Evolutionary conservation across 768 basidiomycete species (phyloP).

Genomic region (Pholiota conissans): DNA sequence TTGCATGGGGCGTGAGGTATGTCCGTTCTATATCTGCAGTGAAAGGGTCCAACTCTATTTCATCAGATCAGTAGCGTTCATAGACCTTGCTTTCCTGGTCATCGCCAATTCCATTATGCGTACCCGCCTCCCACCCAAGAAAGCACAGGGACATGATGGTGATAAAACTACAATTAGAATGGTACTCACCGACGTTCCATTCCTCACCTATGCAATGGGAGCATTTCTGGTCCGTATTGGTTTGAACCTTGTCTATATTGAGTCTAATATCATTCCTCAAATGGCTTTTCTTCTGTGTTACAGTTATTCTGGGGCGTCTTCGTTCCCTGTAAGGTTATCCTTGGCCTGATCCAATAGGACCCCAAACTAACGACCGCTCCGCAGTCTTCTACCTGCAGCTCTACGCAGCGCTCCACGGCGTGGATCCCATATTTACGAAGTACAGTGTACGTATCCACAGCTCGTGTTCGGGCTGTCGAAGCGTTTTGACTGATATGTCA

Average conservation of each 20-base stretch:
- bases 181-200: constrained; percentile 41
- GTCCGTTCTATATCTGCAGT: constrained; percentile 20
- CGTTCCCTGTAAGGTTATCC: constrained; percentile 42
- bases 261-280: background rate
- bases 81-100: constrained; percentile 44
- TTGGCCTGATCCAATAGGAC: background rate
- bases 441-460: constrained; percentile 35
- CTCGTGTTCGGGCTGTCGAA: background rate
- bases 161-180: constrained; percentile 28
- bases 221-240: constrained; percentile 32
- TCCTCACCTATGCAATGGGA: constrained; percentile 41
- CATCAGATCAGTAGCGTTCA: constrained; percentile 41
- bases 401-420: constrained; percentile 40
- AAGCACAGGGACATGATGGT: constrained; percentile 18
- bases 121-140: constrained; percentile 36
- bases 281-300: constrained; percentile 1
- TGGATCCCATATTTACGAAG: constrained; percentile 38
- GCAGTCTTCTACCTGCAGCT: constrained; percentile 55
- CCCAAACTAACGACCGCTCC: background rate
- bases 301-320: constrained; percentile 51
- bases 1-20: constrained; percentile 44
- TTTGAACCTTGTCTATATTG: background rate
- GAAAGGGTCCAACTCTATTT: background rate
- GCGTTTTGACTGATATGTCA: background rate
- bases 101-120: constrained; percentile 44